These are phyloP conservation scores for Fusarium sp. DNA, from an alignment of 2,329 filamentous ascomycete genomes.

Conservation along the genomic window DNA sequence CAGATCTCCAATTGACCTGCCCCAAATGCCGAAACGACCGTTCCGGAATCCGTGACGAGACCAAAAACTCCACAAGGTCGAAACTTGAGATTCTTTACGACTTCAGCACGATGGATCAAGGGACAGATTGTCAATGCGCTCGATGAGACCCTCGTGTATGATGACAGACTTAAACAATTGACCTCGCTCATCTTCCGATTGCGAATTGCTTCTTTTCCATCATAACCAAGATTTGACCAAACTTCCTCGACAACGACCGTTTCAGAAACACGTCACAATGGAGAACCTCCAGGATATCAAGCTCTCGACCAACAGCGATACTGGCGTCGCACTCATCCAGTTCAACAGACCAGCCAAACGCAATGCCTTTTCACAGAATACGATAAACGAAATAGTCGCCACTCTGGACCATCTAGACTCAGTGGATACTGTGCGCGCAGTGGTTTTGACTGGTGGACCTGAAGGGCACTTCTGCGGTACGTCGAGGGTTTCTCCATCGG, in stretches of 20 bases:
- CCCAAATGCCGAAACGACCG: slow-evolving; percentile 20
- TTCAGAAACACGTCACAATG: neutral
- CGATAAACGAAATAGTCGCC: slow-evolving; percentile 21
- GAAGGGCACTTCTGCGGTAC: slow-evolving; percentile 33
- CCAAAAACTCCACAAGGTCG: slow-evolving; percentile 6
- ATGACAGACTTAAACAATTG: slow-evolving; percentile 8
- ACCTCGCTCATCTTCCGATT: neutral
- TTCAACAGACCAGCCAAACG: slow-evolving; percentile 34
- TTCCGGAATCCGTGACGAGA: slow-evolving; percentile 7
- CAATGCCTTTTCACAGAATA: slow-evolving; percentile 30
- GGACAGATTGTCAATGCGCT: neutral
- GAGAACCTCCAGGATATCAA: slow-evolving; percentile 26
- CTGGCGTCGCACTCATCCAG: slow-evolving; percentile 20
- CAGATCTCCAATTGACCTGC: slow-evolving; percentile 4
- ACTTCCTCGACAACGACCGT: no score
- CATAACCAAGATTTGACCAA: neutral
- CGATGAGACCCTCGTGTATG: neutral
- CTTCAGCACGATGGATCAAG: neutral
- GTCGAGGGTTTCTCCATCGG: neutral
- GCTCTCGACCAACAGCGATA: neutral
- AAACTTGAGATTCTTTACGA: neutral
- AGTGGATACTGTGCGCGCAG: slow-evolving; percentile 6
- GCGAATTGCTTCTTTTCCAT: neutral
- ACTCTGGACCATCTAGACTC: slow-evolving; percentile 22
- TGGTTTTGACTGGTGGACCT: slow-evolving; percentile 27